Base-by-base conservation (phyloP, 345 rosid genomes). In the Lepidium didymum region DNA sequence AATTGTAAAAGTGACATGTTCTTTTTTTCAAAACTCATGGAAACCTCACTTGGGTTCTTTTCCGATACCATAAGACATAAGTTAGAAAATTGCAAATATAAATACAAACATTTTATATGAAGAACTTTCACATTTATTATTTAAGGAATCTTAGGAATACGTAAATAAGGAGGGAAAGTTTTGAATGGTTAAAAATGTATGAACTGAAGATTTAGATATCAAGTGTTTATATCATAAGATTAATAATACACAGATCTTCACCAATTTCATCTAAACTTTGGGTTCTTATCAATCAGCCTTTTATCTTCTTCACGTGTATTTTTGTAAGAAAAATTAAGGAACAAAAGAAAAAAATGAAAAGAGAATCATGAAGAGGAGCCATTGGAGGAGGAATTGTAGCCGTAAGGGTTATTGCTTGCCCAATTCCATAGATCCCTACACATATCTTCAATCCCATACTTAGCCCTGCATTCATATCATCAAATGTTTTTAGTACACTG, bases 361-460 rank as follows among this genome's bases (percentile, higher is more conserved):
- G 21, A 72, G 50, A 36, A 10, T 19, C 31, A 72, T 9, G 58
- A 46, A 35, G 76, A 12, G 58, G 76, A 10, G 64, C 64, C 76
- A 45, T 72, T 72, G 36, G 70, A 46, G 43, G 88, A 53, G 37
- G 91, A 74, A 52, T 45, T 85, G 45, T 91, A 89, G 73, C 99
- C 99, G 56, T 91, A 85, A 12, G 99, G 96, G 69, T 94, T 91
- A 75, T 91, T 87, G 85, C 89, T 84, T 8, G 99, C 96, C 96
- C 99, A 91, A 74, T 87, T 87, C 97, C 97, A 90, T 52, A 83
- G 95, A 74, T 91, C 97, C 69, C 89, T 80, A 69, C 97, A 94
- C 99, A 94, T 90, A 69, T 94, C 97, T 34, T 86, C 93, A 4
- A 94, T 72, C 10, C 95, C 95, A 37, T 75, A 81, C 64, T 82